Conservation (phyloP, 78 protist genomes). For the Dictyostelium capitatum region DNA sequence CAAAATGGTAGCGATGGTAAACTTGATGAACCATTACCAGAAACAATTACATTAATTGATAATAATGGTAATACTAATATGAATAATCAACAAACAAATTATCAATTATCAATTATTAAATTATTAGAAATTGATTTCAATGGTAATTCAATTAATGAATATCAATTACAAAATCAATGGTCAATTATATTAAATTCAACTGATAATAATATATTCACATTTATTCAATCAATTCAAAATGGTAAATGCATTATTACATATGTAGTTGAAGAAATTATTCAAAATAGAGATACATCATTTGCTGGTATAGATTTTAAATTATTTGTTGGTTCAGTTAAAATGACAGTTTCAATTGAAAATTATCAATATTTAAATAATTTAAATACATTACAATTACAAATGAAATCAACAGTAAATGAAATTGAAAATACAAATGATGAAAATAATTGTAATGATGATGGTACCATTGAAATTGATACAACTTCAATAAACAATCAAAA, state of each 20-base stretch:
- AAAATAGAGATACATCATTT: not conserved
- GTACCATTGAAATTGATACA: not conserved
- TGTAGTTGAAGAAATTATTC: not conserved
- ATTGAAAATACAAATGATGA: not conserved
- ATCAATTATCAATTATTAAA: not conserved
- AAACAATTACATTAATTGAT: not conserved
- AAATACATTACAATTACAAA: slow-evolving; percentile 1
- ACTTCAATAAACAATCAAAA: not conserved
- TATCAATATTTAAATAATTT: not conserved
- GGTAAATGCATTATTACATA: not conserved
- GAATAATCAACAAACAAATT: slow-evolving; percentile 12
- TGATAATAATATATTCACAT: not conserved
- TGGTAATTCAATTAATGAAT: not conserved
- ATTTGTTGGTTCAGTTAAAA: not conserved
- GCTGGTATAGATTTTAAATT: slow-evolving; percentile 6
- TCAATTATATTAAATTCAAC: not conserved
- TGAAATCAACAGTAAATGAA: not conserved
- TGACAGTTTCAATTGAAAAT: not conserved
- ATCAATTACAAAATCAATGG: not conserved
- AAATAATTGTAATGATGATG: not conserved
- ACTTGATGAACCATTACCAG: not conserved
- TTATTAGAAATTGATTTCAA: not conserved
- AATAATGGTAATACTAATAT: not conserved
- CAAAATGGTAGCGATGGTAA: not conserved
- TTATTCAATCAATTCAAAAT: slow-evolving; percentile 1